phyloP scores from a whole-genome alignment of 192 early-diverging fungal genomes.

The Thamnidium elegans region DNA sequence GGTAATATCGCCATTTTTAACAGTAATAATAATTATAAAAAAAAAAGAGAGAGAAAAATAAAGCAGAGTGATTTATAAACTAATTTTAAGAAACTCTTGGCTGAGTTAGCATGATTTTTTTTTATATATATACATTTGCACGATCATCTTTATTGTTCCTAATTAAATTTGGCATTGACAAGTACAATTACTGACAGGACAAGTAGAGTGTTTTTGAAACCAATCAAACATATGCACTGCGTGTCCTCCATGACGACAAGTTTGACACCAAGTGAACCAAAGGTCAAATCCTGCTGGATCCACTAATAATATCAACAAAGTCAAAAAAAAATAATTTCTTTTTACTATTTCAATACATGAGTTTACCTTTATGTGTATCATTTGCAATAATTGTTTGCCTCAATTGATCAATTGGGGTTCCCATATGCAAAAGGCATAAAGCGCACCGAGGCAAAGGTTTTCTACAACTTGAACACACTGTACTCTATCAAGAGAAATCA shows the following conservation, averaged over 20 bases:
- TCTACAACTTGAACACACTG: conserved; percentile 60
- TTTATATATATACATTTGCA: too few relatives aligned
- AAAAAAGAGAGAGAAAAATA: not conserved
- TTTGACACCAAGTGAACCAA: conserved; percentile 99
- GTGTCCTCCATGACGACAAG: conserved; percentile 96
- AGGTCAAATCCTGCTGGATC: conserved; percentile 67
- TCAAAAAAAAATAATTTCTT: too few relatives aligned
- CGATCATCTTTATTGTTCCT: not conserved
- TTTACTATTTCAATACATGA: too few relatives aligned
- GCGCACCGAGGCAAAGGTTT: conserved; percentile 65
- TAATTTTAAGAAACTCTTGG: not conserved
- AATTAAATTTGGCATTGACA: conserved; percentile 57
- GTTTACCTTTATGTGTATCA: conserved; percentile 17
- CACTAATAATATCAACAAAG: conserved; percentile 21
- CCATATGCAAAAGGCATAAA: conserved; percentile 61
- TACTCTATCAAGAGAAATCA: conserved; percentile 20
- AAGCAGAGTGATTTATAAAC: not conserved
- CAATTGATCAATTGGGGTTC: conserved; percentile 61
- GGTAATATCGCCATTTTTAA: not conserved
- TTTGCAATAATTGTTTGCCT: conserved; percentile 39
- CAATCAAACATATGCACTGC: conserved; percentile 85
- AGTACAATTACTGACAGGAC: conserved; percentile 90
- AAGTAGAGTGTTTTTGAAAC: conserved; percentile 81
- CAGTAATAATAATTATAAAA: not conserved
- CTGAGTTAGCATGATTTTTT: not conserved